Percentiles rank a stretch among this genome's conserved stretches.
These are phyloP conservation scores for Lepidium africanum DNA, from an alignment of 345 rosid genomes.

Conservation along the genomic window DNA sequence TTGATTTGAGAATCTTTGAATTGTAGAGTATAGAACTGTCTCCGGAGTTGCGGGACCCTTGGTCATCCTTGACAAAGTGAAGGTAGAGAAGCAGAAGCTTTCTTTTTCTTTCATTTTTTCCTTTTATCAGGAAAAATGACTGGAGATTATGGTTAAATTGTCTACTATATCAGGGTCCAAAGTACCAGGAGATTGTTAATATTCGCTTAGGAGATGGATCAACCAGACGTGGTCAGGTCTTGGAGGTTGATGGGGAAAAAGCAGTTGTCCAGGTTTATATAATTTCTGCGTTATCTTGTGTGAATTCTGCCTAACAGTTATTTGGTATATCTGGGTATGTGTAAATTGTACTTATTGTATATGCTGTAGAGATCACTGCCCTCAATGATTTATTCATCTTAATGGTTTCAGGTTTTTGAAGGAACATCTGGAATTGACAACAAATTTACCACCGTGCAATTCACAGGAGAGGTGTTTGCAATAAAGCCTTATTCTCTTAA, in stretches of 20 bases:
- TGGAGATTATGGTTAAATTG: not conserved
- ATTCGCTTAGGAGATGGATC: slow-evolving; percentile 93
- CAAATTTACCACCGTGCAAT: slow-evolving; percentile 87
- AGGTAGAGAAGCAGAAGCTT: slow-evolving; percentile 40
- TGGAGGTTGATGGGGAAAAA: slow-evolving; percentile 99
- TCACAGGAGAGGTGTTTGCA: slow-evolving; percentile 74
- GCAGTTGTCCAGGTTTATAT: slow-evolving; percentile 84
- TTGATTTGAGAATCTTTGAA: slow-evolving; percentile 11
- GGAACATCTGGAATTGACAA: slow-evolving; percentile 97
- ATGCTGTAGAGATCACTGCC: not conserved
- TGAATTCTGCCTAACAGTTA: not conserved
- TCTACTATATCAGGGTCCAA: slow-evolving; percentile 61
- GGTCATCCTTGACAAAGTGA: slow-evolving; percentile 95
- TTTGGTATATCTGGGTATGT: not conserved
- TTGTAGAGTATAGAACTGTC: slow-evolving; percentile 91
- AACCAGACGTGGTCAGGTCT: slow-evolving; percentile 88
- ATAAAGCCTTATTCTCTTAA: not conserved
- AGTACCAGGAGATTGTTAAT: slow-evolving; percentile 96
- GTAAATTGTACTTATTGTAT: not conserved
- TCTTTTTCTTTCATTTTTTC: not conserved
- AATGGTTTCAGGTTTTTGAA: slow-evolving; percentile 63
- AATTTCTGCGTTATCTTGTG: not conserved
- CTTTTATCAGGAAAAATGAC: not conserved
- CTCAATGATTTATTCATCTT: not conserved
- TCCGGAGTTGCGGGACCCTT: slow-evolving; percentile 98